Conservation (phyloP, 768 basidiomycete species). For the Mycena epipterygia region DNA sequence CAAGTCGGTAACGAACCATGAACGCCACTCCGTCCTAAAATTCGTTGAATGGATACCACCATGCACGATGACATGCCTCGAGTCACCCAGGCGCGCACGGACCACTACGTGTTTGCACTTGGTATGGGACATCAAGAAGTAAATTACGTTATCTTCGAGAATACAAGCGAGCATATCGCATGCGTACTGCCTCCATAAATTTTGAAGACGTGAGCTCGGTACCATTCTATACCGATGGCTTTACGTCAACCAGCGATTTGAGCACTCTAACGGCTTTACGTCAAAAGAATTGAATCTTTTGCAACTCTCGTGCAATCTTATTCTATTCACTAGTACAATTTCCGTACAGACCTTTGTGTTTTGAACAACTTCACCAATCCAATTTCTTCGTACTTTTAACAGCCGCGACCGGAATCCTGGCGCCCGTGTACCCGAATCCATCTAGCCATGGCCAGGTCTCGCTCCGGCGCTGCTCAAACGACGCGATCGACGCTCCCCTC, state of each 20-base stretch:
- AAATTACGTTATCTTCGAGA: no score
- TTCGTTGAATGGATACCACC: background rate
- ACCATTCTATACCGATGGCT: no score
- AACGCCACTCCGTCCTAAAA: background rate
- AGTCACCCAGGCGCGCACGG: conserved; percentile 29
- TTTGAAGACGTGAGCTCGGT: no score
- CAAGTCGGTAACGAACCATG: conserved; percentile 5
- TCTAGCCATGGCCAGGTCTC: conserved; percentile 96
- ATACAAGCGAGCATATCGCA: no score
- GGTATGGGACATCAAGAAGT: background rate
- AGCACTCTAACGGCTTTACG: background rate
- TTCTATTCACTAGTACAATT: conserved; percentile 11
- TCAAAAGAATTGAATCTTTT: no score
- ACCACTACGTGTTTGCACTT: conserved; percentile 25
- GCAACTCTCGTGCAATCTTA: background rate
- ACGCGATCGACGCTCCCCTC: conserved; percentile 75
- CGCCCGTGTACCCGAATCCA: conserved; percentile 91
- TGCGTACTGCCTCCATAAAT: no score
- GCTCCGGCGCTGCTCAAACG: conserved; percentile 85
- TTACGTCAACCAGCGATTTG: background rate
- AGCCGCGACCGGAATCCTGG: conserved; percentile 72
- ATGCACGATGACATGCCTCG: background rate
- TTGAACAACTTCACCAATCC: conserved; percentile 73
- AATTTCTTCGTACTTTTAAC: conserved; percentile 63
- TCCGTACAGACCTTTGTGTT: background rate